Base-by-base conservation (phyloP, 2,329 filamentous ascomycete genomes). In the Aspergillus persii region DNA sequence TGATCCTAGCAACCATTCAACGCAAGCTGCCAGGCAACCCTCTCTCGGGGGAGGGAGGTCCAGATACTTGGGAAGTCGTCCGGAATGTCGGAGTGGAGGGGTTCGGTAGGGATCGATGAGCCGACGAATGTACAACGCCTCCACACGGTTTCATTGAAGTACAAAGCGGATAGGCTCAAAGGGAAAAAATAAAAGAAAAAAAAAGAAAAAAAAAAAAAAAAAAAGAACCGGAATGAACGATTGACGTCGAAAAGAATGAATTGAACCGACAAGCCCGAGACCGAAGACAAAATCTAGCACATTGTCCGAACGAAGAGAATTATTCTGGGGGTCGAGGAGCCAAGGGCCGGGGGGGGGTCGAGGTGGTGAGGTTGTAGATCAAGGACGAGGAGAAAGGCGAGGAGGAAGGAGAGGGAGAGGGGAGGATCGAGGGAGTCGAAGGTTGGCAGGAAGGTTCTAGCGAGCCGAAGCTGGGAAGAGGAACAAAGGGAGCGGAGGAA, bases 1-100 rank as follows among this genome's bases (percentile, higher is more conserved):
- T 64, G 66, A 69, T 65, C 69, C 69, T 66, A 69, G 71, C 73
- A 72, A 75, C 71, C 74, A 77, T 76, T 68, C 66, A 76, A 69
- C 57, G 67, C 61, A 59, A 73, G 67, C 67, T 68, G 69, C 68
- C 72, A 70, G 69, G 69, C 69, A 75, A 74, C 68, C 68, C 63
- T 66, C 62, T 63, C 36, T 68, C 64, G 62, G 60, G 54, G 57
- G 51, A 62, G 57, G 12, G 52, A 55, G n/a, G 60, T 65, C 60
- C 54, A 69, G 62, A 62, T 68, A 61, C 54, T 61, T 61, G 60
- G 57, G 59, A 51, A 51, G 61, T 31, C 53, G 60, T 62, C 60
- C 68, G 66, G 71, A 73, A 74, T 75, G 71, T 64, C 66, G 48
- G 65, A 62, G 56, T 58, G 55, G 58, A 63, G 63, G 58, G 60